Percentiles rank a stretch among this genome's conserved stretches.
phyloP scores from a whole-genome alignment of 2,329 filamentous ascomycete genomes.

The Aspergillus sp. region DNA sequence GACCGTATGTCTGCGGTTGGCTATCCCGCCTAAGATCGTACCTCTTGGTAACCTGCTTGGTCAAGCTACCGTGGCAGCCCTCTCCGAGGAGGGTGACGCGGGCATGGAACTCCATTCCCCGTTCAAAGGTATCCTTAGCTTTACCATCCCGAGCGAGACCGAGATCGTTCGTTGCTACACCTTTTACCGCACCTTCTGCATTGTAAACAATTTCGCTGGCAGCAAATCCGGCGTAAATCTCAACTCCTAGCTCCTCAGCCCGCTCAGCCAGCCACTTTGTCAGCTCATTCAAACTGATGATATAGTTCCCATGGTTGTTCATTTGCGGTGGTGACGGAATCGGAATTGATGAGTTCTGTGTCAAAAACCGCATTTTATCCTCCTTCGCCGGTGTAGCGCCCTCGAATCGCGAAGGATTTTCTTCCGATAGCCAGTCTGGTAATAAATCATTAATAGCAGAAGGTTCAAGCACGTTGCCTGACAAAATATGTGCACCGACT shows the following conservation, averaged over 20 bases:
- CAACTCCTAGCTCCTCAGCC: conserved; percentile 94
- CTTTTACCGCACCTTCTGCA: conserved; percentile 81
- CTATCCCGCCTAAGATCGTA: conserved; percentile 86
- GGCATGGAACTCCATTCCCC: conserved; percentile 98
- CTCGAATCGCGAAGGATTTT: conserved; percentile 85
- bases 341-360: conserved; percentile 73
- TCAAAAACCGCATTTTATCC: conserved; percentile 94
- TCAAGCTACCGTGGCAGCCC: conserved; percentile 92
- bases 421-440: conserved; percentile 87
- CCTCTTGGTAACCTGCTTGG: conserved; percentile 92
- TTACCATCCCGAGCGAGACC: conserved; percentile 79
- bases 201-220: conserved; percentile 90
- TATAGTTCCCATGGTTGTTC: conserved; percentile 98
- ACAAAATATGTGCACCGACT: conserved; percentile 90
- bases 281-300: conserved; percentile 91
- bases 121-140: conserved; percentile 86
- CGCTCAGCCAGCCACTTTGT: conserved; percentile 94
- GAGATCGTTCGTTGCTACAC: conserved; percentile 93
- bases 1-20: conserved; percentile 90
- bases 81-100: conserved; percentile 88
- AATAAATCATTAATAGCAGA: conserved; percentile 84
- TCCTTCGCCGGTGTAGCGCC: conserved; percentile 77
- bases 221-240: conserved; percentile 94
- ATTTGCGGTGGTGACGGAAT: conserved; percentile 92
- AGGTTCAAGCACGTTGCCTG: conserved; percentile 92